Evolutionary conservation across 352 stramenopile species (phyloP), one percentile per base, ranked within the genome.

Genomic region (Globisporangium okanoganense): DNA sequence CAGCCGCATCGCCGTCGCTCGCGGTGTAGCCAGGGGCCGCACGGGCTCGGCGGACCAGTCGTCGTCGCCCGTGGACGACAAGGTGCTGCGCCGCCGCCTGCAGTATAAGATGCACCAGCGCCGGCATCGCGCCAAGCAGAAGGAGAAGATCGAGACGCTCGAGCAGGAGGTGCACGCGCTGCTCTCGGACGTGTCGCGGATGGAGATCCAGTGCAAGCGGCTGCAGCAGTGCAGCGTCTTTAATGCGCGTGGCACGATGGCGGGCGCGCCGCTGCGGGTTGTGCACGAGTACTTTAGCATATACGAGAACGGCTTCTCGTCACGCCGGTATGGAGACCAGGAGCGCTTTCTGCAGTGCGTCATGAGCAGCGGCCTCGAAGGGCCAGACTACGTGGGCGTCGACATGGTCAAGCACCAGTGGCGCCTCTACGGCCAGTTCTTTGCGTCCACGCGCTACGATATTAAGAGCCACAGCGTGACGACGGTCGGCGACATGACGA

Each of bases 31-130:
- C 27, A 56, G 16, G 5, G 29, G 7, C 7, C 18, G 36, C 25
- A 22, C 35, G 36, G 36, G 36, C 36, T 43, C 36, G 36, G 36
- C 36, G 36, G 36, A 43, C 14, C 12, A 43, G 36, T 18, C 36
- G 10, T 18, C 35, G 6, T 40, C 36, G 36, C 12, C 36, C 14
- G 59, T 33, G 13, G 53, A 57, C 20, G 73, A 90, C 27, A 85
- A 82, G 52, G 64, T 80, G 27, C 58, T 75, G 22, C 70, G 73
- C 4, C 58, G 72, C 27, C 72, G 79, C 7, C 66, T 78, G 45
- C 82, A 89, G 61, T 88, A 88, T 67, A 87, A 86, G 36, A 74
- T 83, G 58, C 79, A 89, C 59, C 79, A 92, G 60, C 78, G 75
- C 2, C 78, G 70, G 57, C 82, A 90, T 57, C 76, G 79, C 22